These are phyloP conservation scores for Parathielavia appendiculata DNA, from an alignment of 495 filamentous ascomycete genomes.

Conservation along the genomic window DNA sequence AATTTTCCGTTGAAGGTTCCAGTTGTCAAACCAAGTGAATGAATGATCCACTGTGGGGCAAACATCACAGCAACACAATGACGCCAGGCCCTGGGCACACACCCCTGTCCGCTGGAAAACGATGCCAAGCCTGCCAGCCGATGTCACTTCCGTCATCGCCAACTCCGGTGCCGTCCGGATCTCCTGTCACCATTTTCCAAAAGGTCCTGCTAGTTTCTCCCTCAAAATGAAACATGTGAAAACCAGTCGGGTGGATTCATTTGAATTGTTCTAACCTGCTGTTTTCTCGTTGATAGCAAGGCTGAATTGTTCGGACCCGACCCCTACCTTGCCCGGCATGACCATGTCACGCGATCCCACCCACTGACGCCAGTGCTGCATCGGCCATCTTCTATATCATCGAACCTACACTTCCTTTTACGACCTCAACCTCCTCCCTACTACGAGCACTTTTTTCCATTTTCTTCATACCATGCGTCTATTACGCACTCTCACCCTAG, in stretches of 20 bases:
- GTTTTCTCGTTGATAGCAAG: neutral
- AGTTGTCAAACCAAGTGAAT: too few relatives aligned
- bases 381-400: conserved; percentile 2
- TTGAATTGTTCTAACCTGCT: neutral
- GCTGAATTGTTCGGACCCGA: neutral
- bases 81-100: too few relatives aligned
- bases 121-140: neutral
- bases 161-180: neutral
- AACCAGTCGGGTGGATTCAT: neutral
- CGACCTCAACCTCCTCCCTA: too few relatives aligned
- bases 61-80: too few relatives aligned
- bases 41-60: too few relatives aligned
- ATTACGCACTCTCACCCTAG: too few relatives aligned
- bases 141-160: neutral
- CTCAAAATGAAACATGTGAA: neutral
- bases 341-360: conserved; percentile 23
- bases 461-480: too few relatives aligned
- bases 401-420: neutral
- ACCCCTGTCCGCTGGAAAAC: too few relatives aligned
- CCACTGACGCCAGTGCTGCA: conserved; percentile 6
- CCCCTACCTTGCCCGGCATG: conserved; percentile 9
- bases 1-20: too few relatives aligned
- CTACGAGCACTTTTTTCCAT: too few relatives aligned
- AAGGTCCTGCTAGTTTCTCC: neutral
- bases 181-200: neutral